Base-by-base conservation (phyloP, 2,329 filamentous ascomycete species). In the Fusarium pilosicola region DNA sequence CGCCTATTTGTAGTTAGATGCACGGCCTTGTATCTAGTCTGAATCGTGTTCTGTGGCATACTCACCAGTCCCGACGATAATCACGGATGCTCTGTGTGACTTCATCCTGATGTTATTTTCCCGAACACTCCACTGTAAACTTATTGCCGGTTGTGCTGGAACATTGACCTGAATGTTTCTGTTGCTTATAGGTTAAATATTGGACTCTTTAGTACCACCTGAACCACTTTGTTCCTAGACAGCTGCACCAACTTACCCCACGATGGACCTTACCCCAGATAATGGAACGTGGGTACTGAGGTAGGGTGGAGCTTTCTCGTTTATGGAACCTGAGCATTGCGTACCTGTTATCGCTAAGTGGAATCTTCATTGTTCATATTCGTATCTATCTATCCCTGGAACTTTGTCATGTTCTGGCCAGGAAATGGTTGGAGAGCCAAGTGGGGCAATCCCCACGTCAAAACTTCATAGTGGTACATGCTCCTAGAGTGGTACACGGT, bases 81-180 rank as follows among this genome's bases (percentile, higher is more conserved):
- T 54, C 2, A 54, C 2, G 0, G 49, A 38, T 13, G 32, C 24
- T 12, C 18, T 36, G 6, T 38, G 9, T 26, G 18, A 5, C 24
- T 38, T 54, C 49, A 54, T 54, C 1, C 6, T 54, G n/a, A 17
- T 26, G 2, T 6, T 38, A 3, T 12, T 38, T 15, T 36, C 13
- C 13, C n/a, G n/a, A n/a, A n/a, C n/a, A n/a, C n/a, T 20, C 6
- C 2, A 3, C 7, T 30, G 18, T 13, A 0, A 2, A 3, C 11
- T 17, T 49, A 2, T n/a, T 6, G 11, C 13, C 0, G 11, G 11
- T 6, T 32, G 4, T 5, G 2, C 11, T n/a, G 3, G 20, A 17
- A 17, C 14, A n/a, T 28, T 3, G 28, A n/a, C 14, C 7, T 32
- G 6, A 17, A 3, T 8, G 4, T 3, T 15, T 17, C 14, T n/a